Evolutionary conservation across 371 early-diverging fungal genomes (phyloP).

Genomic region (Capillidium heterosporum): DNA sequence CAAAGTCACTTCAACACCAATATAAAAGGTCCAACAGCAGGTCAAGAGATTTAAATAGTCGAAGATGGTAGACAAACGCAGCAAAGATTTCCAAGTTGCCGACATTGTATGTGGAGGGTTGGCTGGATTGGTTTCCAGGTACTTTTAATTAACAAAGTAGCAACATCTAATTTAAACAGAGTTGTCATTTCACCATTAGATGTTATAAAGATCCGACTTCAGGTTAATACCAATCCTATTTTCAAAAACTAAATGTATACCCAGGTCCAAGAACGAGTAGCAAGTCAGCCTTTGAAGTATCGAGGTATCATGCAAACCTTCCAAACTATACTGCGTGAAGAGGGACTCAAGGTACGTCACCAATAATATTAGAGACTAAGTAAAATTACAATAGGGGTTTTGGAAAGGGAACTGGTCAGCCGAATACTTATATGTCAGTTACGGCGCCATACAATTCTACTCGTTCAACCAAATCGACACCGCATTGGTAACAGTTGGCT

Average conservation of each 20-base stretch:
- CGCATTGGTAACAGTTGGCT: not conserved
- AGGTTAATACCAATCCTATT: slow-evolving; percentile 17
- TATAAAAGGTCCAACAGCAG: too few relatives aligned
- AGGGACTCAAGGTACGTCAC: slow-evolving; percentile 38
- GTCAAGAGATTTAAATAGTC: too few relatives aligned
- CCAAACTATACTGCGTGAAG: slow-evolving; percentile 40
- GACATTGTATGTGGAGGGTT: not conserved
- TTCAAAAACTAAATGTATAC: not conserved
- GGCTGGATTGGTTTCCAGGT: not conserved
- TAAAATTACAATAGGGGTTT: slow-evolving; percentile 29
- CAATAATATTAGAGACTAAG: not conserved
- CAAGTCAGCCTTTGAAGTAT: slow-evolving; percentile 23
- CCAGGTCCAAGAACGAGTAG: not conserved
- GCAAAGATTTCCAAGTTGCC: too few relatives aligned
- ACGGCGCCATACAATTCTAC: slow-evolving; percentile 76
- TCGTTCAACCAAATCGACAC: slow-evolving; percentile 36
- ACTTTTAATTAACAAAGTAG: not conserved
- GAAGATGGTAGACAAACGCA: too few relatives aligned
- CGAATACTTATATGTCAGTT: slow-evolving; percentile 71
- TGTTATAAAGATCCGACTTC: slow-evolving; percentile 78
- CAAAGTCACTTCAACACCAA: too few relatives aligned
- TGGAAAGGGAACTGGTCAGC: slow-evolving; percentile 92
- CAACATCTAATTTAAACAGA: slow-evolving; percentile 8
- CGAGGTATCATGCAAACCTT: slow-evolving; percentile 26
- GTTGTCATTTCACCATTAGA: slow-evolving; percentile 74